Base-by-base conservation (phyloP, 2,329 filamentous ascomycete genomes). In the Stemphylium lycopersici region DNA sequence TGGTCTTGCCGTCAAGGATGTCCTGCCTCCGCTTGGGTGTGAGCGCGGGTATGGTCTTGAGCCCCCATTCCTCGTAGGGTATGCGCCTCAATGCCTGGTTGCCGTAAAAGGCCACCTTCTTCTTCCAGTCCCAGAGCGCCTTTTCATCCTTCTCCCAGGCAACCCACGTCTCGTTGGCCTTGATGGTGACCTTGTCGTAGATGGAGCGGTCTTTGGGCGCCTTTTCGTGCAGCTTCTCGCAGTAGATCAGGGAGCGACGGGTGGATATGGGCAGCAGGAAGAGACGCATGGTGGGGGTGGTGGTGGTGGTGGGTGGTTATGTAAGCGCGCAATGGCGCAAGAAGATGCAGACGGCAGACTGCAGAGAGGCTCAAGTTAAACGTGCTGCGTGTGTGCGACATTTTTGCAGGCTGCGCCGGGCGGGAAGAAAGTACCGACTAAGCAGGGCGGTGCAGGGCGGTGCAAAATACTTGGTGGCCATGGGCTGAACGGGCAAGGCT, bases 31-130 rank as follows among this genome's bases (percentile, higher is more conserved):
- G 83, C 62, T 85, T 83, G 52, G 85, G 79, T 37, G 87, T 91
- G 64, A 96, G 81, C 18, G 93, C 88, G 39, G 95, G 95, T 47
- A 99, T 88, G 32, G 91, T 96, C 79, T 98, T 98, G 63, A 99
- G 82, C 0, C 91, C 92, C 95, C 95, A 99, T 87, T 99, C 95
- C 77, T 98, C 90, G 74, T 90, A 97, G 2, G 95, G 90, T 68
- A 99, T 96, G 59, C 91, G 86, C 66, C 90, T 87, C 57, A 99
- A 85, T 13, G 91, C 86, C 43, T 86, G 81, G 77, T 99, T 97
- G 51, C 95, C 95, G 75, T 93, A 96, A 55, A 84, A 82, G 47
- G 95, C 93, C 16, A 97, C 83, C 65, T 86, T 86, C 71, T 89
- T 91, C 80, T 97, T 91, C 95, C 95, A 98, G 48, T 90, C 90